Percentiles rank a stretch among this genome's conserved stretches.
Conservation (phyloP, 495 filamentous ascomycete genomes). For the Aspergillus cristatus region DNA sequence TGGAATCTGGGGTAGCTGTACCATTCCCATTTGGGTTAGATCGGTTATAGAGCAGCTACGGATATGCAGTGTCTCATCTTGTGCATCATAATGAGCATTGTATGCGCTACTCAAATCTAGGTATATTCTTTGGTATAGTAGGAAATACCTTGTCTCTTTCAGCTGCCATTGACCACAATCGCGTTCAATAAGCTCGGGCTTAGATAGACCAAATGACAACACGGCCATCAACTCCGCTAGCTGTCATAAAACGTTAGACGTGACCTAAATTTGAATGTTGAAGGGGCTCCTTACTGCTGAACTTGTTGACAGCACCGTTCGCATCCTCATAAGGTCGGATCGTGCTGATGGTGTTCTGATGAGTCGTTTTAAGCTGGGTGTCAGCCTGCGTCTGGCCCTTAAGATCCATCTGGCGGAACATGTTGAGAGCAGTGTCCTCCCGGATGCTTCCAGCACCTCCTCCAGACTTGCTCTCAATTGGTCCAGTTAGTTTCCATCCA, state of each 20-base stretch:
- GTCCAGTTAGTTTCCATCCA: slow-evolving; percentile 82
- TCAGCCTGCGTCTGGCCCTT: slow-evolving; percentile 85
- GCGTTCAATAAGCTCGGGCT: neutral
- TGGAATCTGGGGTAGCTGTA: too few species aligned
- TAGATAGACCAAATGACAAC: slow-evolving; percentile 68
- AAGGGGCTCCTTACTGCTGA: slow-evolving; percentile 65
- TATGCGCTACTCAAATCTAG: too few species aligned
- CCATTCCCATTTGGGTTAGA: too few species aligned
- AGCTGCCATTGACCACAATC: too few species aligned
- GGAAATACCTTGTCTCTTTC: neutral
- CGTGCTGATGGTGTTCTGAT: slow-evolving; percentile 92
- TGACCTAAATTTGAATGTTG: slow-evolving; percentile 1
- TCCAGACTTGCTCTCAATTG: slow-evolving; percentile 57
- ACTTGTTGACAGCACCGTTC: slow-evolving; percentile 58
- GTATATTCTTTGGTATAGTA: too few species aligned
- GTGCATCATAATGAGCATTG: too few species aligned
- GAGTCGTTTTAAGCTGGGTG: slow-evolving; percentile 87
- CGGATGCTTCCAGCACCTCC: slow-evolving; percentile 49
- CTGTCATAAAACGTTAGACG: slow-evolving; percentile 42
- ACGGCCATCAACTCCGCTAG: slow-evolving; percentile 89
- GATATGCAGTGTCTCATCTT: too few species aligned
- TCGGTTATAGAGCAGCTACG: too few species aligned
- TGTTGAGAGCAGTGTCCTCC: slow-evolving; percentile 85
- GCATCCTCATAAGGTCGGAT: slow-evolving; percentile 63
- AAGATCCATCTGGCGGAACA: slow-evolving; percentile 98